Conservation (phyloP, 176 grass and related monocot genomes). For the Musa acuminata region DNA sequence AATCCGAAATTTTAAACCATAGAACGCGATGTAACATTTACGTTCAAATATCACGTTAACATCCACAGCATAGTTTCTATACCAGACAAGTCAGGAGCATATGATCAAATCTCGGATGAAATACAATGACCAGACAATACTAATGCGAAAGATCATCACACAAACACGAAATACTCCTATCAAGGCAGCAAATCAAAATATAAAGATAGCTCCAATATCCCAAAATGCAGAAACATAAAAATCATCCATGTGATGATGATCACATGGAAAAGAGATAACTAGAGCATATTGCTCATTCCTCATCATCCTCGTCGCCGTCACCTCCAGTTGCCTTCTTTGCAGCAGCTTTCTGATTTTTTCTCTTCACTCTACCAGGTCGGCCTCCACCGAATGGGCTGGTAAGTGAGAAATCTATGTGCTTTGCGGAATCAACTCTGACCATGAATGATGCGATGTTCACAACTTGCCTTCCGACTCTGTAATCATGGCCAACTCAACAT, state of each 20-base stretch:
- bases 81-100: too few relatives aligned
- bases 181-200: not conserved
- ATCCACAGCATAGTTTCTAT: too few relatives aligned
- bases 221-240: not conserved
- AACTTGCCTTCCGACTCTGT: slow-evolving; percentile 62
- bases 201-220: not conserved
- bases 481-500: not conserved
- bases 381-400: slow-evolving; percentile 57
- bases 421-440: slow-evolving; percentile 65
- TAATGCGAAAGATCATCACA: too few relatives aligned
- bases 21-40: too few relatives aligned
- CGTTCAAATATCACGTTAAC: too few relatives aligned
- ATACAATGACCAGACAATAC: too few relatives aligned
- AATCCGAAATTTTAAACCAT: too few relatives aligned
- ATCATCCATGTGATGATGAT: not conserved
- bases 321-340: slow-evolving; percentile 32
- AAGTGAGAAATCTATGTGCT: slow-evolving; percentile 64
- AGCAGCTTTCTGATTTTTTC: slow-evolving; percentile 35
- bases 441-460: slow-evolving; percentile 61
- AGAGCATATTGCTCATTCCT: slow-evolving; percentile 33
- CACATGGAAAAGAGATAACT: not conserved
- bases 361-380: slow-evolving; percentile 42
- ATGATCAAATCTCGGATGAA: too few relatives aligned
- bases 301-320: slow-evolving; percentile 27
- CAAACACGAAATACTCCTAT: too few relatives aligned